Evolutionary conservation across 768 basidiomycete species (phyloP).

Genomic region (Pleurotus djamor): DNA sequence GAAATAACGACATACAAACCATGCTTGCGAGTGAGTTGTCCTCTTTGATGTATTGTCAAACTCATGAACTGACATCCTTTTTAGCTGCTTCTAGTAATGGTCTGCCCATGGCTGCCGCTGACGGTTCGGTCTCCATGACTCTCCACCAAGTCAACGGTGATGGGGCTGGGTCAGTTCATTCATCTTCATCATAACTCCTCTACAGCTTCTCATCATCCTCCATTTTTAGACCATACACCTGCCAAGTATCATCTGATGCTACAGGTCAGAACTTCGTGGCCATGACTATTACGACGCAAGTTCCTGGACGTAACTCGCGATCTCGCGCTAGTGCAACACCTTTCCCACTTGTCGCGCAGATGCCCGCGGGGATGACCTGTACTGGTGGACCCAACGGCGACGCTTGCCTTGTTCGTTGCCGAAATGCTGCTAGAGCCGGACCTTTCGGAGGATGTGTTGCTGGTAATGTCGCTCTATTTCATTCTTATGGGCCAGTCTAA

Average conservation of each 20-base stretch:
- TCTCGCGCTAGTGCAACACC: background rate
- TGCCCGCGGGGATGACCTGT: conserved; percentile 31
- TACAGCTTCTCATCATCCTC: background rate
- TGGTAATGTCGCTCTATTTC: conserved; percentile 1
- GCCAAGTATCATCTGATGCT: conserved; percentile 1
- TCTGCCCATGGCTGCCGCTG: conserved; percentile 18
- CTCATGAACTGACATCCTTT: background rate
- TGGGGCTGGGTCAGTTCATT: conserved; percentile 21
- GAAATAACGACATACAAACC: background rate
- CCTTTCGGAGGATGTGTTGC: conserved; percentile 28
- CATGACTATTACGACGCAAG: conserved; percentile 16
- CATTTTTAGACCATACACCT: background rate
- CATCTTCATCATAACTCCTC: background rate
- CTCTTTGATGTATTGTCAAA: background rate
- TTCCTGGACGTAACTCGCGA: conserved; percentile 14
- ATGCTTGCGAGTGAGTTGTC: background rate
- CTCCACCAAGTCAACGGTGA: conserved; percentile 27
- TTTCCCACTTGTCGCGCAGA: conserved; percentile 10
- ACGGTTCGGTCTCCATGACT: conserved; percentile 18
- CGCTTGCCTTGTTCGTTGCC: conserved; percentile 32
- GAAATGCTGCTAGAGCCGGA: conserved; percentile 27
- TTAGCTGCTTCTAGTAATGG: conserved; percentile 14
- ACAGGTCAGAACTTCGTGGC: conserved; percentile 19
- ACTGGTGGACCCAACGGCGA: conserved; percentile 24
- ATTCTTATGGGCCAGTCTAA: background rate